These are phyloP conservation scores for Aspergillus funiculosus DNA, from an alignment of 495 filamentous ascomycete genomes.

Conservation along the genomic window DNA sequence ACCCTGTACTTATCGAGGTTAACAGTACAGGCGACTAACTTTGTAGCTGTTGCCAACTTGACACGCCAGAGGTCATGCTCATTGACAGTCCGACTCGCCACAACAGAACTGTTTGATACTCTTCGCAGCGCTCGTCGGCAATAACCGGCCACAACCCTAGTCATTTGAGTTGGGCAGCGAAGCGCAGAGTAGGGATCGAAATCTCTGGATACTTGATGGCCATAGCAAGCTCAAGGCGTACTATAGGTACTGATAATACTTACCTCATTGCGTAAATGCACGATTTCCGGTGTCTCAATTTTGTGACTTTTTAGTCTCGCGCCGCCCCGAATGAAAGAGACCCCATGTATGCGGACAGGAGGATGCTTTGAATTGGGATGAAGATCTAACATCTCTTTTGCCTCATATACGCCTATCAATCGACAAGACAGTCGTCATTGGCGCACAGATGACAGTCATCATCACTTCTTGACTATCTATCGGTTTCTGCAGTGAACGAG, in stretches of 20 bases:
- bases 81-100: slow-evolving; percentile 24
- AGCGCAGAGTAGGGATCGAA: slow-evolving; percentile 17
- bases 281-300: slow-evolving; percentile 10
- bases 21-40: slow-evolving; percentile 17
- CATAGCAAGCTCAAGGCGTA: slow-evolving; percentile 1
- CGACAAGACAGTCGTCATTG: slow-evolving; percentile 17
- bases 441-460: slow-evolving; percentile 16
- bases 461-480: slow-evolving; percentile 15
- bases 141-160: slow-evolving; percentile 17
- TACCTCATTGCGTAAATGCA: slow-evolving; percentile 10
- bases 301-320: slow-evolving; percentile 6
- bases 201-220: slow-evolving; percentile 4
- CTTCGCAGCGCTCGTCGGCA: slow-evolving; percentile 20
- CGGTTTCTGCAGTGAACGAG: slow-evolving; percentile 16
- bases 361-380: slow-evolving; percentile 9
- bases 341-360: slow-evolving; percentile 11
- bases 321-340: background rate
- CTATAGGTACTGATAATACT: background rate
- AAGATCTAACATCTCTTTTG: slow-evolving; percentile 14
- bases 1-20: slow-evolving; percentile 8
- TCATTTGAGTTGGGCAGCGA: slow-evolving; percentile 26
- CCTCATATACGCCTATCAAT: slow-evolving; percentile 20
- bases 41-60: slow-evolving; percentile 16
- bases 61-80: slow-evolving; percentile 17
- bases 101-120: slow-evolving; percentile 8